phyloP scores from a whole-genome alignment of 2,329 filamentous ascomycete species.

The Phaeosphaeriaceae sp. region DNA sequence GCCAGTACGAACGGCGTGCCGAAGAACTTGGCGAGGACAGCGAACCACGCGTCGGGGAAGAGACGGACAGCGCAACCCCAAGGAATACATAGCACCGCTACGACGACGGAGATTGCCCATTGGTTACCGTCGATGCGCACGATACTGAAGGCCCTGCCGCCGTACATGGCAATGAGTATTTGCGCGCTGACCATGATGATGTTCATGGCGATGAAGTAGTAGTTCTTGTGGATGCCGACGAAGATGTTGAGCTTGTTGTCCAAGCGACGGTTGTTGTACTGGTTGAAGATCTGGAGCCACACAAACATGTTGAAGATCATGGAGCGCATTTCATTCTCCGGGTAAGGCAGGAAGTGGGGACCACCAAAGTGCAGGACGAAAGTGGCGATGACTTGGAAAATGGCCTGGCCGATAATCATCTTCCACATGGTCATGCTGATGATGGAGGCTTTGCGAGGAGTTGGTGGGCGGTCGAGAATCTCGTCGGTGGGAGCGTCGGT shows the following conservation, averaged over 20 bases:
- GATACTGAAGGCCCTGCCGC: constrained; percentile 63
- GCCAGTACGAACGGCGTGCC: constrained; percentile 32
- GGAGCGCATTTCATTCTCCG: constrained; percentile 63
- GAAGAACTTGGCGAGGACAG: constrained; percentile 24
- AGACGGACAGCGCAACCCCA: constrained; percentile 59
- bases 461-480: constrained; percentile 79
- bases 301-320: constrained; percentile 97
- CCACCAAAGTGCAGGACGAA: constrained; percentile 83
- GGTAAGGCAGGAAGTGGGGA: constrained; percentile 64
- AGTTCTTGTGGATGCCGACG: constrained; percentile 81
- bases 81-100: constrained; percentile 59
- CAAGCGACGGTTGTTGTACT: constrained; percentile 93
- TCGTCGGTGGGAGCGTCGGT: constrained; percentile 84
- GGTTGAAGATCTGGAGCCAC: constrained; percentile 99
- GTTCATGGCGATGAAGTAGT: constrained; percentile 88
- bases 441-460: constrained; percentile 73
- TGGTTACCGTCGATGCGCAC: constrained; percentile 57
- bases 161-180: constrained; percentile 86
- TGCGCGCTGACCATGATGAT: constrained; percentile 86
- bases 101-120: constrained; percentile 62
- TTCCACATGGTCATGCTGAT: constrained; percentile 96
- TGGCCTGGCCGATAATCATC: constrained; percentile 92
- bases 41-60: constrained; percentile 56
- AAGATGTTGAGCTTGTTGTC: constrained; percentile 97
- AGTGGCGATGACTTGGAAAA: constrained; percentile 82